phyloP scores from a whole-genome alignment of 163 green algal genomes.

The Coccomyxa subellipsoidea region DNA sequence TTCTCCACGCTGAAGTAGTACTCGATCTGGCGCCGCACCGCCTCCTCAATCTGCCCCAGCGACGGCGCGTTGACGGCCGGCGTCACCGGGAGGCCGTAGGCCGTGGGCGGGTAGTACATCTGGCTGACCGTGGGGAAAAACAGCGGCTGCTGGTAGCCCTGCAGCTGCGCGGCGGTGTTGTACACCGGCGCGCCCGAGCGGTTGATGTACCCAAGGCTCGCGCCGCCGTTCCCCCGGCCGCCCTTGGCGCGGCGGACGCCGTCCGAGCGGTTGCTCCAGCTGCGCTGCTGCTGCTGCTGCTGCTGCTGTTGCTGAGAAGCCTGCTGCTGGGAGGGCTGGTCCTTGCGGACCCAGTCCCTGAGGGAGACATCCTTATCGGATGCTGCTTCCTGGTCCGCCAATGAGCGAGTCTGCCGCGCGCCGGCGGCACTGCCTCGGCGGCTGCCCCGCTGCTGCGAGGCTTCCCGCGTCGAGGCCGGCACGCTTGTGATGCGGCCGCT shows the following conservation, averaged over 20 bases:
- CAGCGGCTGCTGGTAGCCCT: conserved; percentile 1
- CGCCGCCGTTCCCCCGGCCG: background rate
- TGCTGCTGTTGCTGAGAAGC: background rate
- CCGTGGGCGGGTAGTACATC: conserved; percentile 2
- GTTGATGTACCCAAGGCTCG: background rate
- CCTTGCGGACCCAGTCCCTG: background rate
- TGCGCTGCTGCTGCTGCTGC: background rate
- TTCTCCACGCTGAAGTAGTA: conserved; percentile 94
- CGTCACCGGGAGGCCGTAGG: background rate
- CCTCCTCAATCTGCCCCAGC: background rate
- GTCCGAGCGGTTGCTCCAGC: background rate
- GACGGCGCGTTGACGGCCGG: background rate
- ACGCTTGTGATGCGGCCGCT: background rate
- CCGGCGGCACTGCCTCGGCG: background rate
- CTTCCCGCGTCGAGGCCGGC: background rate
- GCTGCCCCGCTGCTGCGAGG: background rate
- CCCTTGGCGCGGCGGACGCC: background rate
- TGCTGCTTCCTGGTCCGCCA: background rate
- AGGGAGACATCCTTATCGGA: background rate
- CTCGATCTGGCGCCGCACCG: conserved; percentile 61
- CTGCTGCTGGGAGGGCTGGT: background rate
- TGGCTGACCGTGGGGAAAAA: background rate
- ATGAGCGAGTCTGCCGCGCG: background rate
- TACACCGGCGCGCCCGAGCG: background rate
- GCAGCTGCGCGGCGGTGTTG: background rate